Base-by-base conservation (phyloP, 2,329 filamentous ascomycete species). In the Botryotinia narcissicola region DNA sequence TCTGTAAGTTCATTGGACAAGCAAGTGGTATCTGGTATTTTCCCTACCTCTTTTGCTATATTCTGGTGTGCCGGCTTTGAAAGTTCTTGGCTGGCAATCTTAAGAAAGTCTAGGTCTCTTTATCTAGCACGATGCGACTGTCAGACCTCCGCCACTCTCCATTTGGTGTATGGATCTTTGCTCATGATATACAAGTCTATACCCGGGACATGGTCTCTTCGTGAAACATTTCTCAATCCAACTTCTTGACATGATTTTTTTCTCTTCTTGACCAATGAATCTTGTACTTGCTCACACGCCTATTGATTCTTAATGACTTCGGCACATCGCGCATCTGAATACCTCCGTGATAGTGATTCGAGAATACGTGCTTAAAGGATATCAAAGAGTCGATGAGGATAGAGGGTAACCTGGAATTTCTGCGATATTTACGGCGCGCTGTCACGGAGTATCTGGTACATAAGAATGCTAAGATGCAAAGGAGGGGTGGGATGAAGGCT, bases 341-440 rank as follows among this genome's bases (percentile, higher is more conserved):
- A 61, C 16, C 32, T 61, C 51, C 10, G 25, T 51, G 40, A 29
- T 37, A 60, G 6, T 29, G 35, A 57, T 29, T 42, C 32, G 42
- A 48, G 60, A 60, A 60, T 12, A 20, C 51, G 51, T 25, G 16
- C 16, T 62, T 44, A 4, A 32, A 61, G 37, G 32, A 51, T 69
- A 51, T 69, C 35, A 32, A 59, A 72, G 32, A 72, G 40, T 22
- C 20, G 12, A 69, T 72, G 71, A 61, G 32, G 42, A 29, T 37
- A 35, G 20, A 60, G 63, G 42, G 4, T 40, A 51, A 29, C 20
- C 20, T 29, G 29, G 44, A 68, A 6, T 51, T 20, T 48, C 25
- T 25, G 20, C 32, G 42, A 51, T 22, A 29, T n/a, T 48, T 60
- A 25, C 40, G 25, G 48, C n/a, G 40, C 14, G 12, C n/a, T n/a